Percentiles rank a stretch among this genome's conserved stretches.
Evolutionary conservation across 805 yeast genomes (phyloP).

Genomic region (Candida broadrunensis): DNA sequence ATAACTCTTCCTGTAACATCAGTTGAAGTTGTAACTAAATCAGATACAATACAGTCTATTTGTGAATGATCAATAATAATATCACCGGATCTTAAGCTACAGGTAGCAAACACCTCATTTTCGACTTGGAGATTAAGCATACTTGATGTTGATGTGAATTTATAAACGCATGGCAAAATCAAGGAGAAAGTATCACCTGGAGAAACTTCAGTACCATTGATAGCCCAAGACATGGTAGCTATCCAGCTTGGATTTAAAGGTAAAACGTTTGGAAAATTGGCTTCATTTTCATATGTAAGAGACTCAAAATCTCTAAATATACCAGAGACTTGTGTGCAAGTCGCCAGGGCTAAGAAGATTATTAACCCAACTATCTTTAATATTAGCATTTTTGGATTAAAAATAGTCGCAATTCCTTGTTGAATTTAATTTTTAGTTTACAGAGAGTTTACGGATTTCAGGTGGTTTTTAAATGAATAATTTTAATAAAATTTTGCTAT

Average conservation of each 20-base stretch:
- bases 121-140: slow-evolving; percentile 11
- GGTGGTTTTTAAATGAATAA: too few relatives aligned
- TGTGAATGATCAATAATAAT: slow-evolving; percentile 11
- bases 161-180: slow-evolving; percentile 22
- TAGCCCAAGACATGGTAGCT: slow-evolving; percentile 18
- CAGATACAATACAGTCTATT: slow-evolving; percentile 16
- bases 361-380: too few relatives aligned
- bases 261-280: neutral
- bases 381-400: too few relatives aligned
- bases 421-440: too few relatives aligned
- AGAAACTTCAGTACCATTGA: slow-evolving; percentile 9
- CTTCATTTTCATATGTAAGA: slow-evolving; percentile 7
- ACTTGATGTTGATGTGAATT: slow-evolving; percentile 14
- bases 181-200: slow-evolving; percentile 27
- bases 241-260: slow-evolving; percentile 12
- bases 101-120: slow-evolving; percentile 17
- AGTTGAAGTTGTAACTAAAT: slow-evolving; percentile 8
- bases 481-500: too few relatives aligned
- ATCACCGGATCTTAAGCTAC: slow-evolving; percentile 16
- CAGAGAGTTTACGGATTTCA: too few relatives aligned
- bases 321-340: slow-evolving; percentile 16
- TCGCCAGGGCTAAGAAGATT: neutral
- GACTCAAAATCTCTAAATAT: slow-evolving; percentile 13
- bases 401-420: too few relatives aligned
- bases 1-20: slow-evolving; percentile 14